Percentiles rank a stretch among this genome's conserved stretches.
Evolutionary conservation across 169 alveolate species (phyloP).

Genomic region (Cryptosporidium baileyi): DNA sequence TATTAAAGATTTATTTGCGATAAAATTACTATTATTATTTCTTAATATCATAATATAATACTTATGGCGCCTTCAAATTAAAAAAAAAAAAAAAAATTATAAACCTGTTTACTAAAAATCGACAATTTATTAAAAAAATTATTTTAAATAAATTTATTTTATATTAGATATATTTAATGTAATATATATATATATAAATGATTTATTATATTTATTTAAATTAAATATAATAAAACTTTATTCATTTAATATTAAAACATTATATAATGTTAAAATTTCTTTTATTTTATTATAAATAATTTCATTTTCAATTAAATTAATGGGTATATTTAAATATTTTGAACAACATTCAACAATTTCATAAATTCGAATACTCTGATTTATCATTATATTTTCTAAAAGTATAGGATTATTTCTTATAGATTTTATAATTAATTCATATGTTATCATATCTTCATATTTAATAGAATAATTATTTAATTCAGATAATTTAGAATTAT

Average conservation of each 20-base stretch:
- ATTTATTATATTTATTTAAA: neutral
- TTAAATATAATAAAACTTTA: neutral
- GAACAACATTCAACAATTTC: conserved; percentile 46
- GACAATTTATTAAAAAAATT: too few relatives aligned
- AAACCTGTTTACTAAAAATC: too few relatives aligned
- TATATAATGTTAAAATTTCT: neutral
- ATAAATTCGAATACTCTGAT: neutral
- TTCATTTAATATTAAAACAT: neutral
- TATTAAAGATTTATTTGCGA: too few relatives aligned
- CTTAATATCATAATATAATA: too few relatives aligned
- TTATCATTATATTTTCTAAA: conserved; percentile 43
- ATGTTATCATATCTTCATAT: conserved; percentile 11
- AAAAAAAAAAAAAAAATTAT: too few relatives aligned
- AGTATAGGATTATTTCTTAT: neutral
- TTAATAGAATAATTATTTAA: neutral
- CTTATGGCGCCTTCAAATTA: too few relatives aligned
- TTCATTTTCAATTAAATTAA: neutral
- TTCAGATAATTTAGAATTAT: neutral
- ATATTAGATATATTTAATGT: too few relatives aligned
- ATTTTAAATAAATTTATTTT: too few relatives aligned
- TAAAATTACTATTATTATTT: too few relatives aligned
- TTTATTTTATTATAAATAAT: neutral
- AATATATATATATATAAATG: too few relatives aligned
- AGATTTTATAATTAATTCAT: neutral
- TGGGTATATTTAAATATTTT: conserved; percentile 23